Evolutionary conservation across 2,329 filamentous ascomycete genomes (phyloP).

Genomic region (Sclerotinia nivalis): DNA sequence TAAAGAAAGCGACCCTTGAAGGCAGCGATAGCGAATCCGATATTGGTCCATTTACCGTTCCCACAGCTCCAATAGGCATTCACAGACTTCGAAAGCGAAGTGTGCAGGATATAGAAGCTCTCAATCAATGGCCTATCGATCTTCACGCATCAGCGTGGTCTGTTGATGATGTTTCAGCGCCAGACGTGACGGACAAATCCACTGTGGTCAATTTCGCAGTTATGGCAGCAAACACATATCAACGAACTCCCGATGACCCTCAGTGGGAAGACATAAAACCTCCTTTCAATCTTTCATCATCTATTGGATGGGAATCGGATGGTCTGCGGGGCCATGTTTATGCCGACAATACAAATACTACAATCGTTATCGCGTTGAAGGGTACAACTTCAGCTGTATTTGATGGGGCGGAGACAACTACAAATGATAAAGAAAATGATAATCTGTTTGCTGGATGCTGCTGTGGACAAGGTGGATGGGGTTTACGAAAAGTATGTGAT

Average conservation of each 20-base stretch:
- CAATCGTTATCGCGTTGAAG: slow-evolving; percentile 86
- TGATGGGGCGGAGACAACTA: slow-evolving; percentile 91
- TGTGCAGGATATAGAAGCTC: slow-evolving; percentile 22
- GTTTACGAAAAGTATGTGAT: slow-evolving; percentile 87
- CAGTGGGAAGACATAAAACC: slow-evolving; percentile 79
- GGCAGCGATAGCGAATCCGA: slow-evolving; percentile 4
- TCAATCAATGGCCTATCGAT: slow-evolving; percentile 11
- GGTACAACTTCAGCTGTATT: slow-evolving; percentile 86
- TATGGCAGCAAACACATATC: slow-evolving; percentile 87
- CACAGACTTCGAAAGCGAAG: slow-evolving; percentile 18
- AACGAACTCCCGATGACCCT: slow-evolving; percentile 64
- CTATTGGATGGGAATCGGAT: slow-evolving; percentile 89
- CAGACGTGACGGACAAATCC: slow-evolving; percentile 79
- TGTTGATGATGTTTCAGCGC: slow-evolving; percentile 56
- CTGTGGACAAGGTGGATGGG: slow-evolving; percentile 84
- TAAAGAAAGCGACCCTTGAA: slow-evolving; percentile 3
- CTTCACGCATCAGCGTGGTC: slow-evolving; percentile 21
- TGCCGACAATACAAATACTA: slow-evolving; percentile 78
- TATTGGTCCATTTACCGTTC: slow-evolving; percentile 18
- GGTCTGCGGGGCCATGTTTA: slow-evolving; percentile 89
- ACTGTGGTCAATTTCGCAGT: slow-evolving; percentile 79
- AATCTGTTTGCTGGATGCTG: slow-evolving; percentile 97
- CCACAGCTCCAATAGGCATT: slow-evolving; percentile 19
- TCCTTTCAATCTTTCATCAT: slow-evolving; percentile 67
- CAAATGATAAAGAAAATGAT: slow-evolving; percentile 94